phyloP scores from a whole-genome alignment of 306 rosid genomes.

The Trichosanthes cucumerina region DNA sequence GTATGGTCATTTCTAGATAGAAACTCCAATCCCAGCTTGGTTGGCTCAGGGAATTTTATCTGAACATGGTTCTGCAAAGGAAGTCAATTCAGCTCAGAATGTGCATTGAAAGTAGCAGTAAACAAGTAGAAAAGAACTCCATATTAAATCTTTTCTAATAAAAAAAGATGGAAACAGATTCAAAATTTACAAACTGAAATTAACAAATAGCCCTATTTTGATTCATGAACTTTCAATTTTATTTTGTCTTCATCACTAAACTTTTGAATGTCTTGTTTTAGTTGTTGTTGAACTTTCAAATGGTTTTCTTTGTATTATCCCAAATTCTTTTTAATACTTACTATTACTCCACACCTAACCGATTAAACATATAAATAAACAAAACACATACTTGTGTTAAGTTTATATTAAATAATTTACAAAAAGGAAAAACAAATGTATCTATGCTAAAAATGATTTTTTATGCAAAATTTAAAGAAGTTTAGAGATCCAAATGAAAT shows the following conservation, averaged over 20 bases:
- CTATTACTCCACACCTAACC: neutral
- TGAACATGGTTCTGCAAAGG: constrained; percentile 61
- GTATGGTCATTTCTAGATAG: constrained; percentile 28
- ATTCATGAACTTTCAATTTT: neutral
- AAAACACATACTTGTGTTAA: neutral
- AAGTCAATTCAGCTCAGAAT: constrained; percentile 4
- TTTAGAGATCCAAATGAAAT: neutral
- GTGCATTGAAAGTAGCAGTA: neutral
- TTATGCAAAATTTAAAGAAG: neutral
- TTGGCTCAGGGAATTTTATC: constrained; percentile 54
- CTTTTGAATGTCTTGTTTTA: too few relatives aligned
- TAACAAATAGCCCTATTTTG: neutral
- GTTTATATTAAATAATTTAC: neutral
- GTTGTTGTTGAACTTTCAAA: neutral
- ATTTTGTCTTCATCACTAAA: neutral
- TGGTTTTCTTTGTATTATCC: neutral
- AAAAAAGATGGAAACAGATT: neutral
- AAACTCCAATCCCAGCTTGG: constrained; percentile 58
- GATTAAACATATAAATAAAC: too few relatives aligned
- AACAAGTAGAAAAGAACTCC: neutral
- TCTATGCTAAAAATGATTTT: neutral
- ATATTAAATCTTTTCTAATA: neutral
- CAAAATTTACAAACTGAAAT: too few relatives aligned
- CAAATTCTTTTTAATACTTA: neutral
- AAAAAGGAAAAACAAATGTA: neutral